Percentiles rank a stretch among this genome's conserved stretches.
Evolutionary conservation across 768 basidiomycete species (phyloP).

Genomic region (Clathrus columnatus): DNA sequence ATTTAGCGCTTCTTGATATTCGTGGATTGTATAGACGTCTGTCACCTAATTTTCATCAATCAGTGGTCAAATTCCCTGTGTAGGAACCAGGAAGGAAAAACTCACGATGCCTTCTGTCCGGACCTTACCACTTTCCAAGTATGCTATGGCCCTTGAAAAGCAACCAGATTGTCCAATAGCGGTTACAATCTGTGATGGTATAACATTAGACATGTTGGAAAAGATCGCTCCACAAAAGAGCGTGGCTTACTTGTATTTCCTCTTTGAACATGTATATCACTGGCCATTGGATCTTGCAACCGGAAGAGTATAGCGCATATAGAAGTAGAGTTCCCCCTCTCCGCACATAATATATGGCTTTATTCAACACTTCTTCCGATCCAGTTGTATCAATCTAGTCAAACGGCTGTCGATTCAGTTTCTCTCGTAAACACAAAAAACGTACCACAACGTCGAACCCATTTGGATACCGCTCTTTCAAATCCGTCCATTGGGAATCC

Average conservation of each 20-base stretch:
- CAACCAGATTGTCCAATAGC: slow-evolving; percentile 31
- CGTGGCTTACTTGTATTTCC: slow-evolving; percentile 47
- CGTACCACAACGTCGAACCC: slow-evolving; percentile 76
- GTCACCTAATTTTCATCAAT: not conserved
- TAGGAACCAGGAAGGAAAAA: not conserved
- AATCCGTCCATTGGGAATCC: slow-evolving; percentile 57
- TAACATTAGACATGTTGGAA: not conserved
- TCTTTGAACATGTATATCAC: slow-evolving; percentile 73
- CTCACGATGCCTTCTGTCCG: slow-evolving; percentile 25
- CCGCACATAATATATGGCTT: slow-evolving; percentile 82
- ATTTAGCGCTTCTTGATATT: not conserved
- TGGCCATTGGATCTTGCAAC: slow-evolving; percentile 76
- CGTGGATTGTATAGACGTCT: not conserved
- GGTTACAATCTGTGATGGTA: slow-evolving; percentile 20
- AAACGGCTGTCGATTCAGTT: too few species aligned
- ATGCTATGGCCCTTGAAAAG: slow-evolving; percentile 30
- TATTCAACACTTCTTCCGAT: slow-evolving; percentile 77
- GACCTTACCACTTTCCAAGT: slow-evolving; percentile 29
- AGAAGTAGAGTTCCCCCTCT: slow-evolving; percentile 74
- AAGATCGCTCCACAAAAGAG: not conserved
- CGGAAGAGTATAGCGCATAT: slow-evolving; percentile 86
- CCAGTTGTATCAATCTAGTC: slow-evolving; percentile 67
- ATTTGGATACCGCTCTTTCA: slow-evolving; percentile 74
- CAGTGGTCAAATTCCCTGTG: not conserved
- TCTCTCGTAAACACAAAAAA: not conserved